Evolutionary conservation across 352 stramenopile species (phyloP).

Genomic region (Stramenopiles sp.): DNA sequence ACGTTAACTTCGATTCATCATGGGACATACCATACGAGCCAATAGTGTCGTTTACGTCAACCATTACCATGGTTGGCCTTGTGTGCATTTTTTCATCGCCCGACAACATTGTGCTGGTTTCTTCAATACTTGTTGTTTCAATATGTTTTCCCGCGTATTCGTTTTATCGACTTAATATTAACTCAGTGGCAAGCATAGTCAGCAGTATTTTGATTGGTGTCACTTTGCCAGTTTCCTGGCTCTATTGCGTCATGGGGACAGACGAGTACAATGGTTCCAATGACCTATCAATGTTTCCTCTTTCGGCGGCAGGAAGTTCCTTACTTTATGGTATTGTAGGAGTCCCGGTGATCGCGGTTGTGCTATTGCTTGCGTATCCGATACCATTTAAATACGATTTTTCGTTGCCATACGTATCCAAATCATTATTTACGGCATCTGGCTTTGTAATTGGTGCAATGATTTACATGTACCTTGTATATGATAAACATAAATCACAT

Average conservation of each 20-base stretch:
- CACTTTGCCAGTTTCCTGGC: background rate
- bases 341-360: background rate
- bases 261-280: too few species aligned
- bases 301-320: too few species aligned
- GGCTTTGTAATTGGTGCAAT: constrained; percentile 3
- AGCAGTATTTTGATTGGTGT: background rate
- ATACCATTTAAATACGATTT: constrained; percentile 8
- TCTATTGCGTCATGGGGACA: background rate
- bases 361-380: background rate
- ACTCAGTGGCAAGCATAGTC: background rate
- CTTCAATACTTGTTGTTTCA: background rate
- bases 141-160: background rate
- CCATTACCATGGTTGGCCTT: background rate
- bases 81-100: background rate
- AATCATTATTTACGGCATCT: background rate
- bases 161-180: background rate
- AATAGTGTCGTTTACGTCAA: background rate
- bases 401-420: background rate
- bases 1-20: background rate
- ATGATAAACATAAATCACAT: too few species aligned
- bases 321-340: background rate
- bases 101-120: background rate
- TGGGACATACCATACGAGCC: constrained; percentile 7
- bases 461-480: background rate
- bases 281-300: too few species aligned